A percentile compares a stretch with the other conserved stretches of the same genome.
Evolutionary conservation across 1,139 yeast species (phyloP).

Genomic region (Diutina sp.): DNA sequence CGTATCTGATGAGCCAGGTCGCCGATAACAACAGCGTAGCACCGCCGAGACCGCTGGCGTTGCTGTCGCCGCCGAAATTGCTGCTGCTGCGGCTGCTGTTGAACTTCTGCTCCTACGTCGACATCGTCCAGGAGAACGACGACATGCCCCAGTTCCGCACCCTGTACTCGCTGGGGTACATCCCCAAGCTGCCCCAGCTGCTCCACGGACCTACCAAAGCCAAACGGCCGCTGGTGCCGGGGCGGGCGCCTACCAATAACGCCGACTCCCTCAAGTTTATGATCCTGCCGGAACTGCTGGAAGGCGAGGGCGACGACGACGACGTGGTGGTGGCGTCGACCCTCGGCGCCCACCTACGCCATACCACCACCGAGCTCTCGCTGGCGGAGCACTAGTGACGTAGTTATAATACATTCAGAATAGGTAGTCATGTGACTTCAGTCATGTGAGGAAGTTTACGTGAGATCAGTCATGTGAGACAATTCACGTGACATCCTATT

Average conservation of each 20-base stretch:
- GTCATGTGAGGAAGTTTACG: not conserved
- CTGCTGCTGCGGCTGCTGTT: constrained; percentile 1
- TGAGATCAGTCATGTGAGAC: not conserved
- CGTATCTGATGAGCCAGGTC: constrained; percentile 7
- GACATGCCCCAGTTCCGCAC: not conserved
- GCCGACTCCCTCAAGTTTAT: not conserved
- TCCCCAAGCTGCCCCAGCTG: not conserved
- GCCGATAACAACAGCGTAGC: not conserved
- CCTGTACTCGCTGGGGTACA: constrained; percentile 1
- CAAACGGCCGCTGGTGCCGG: not conserved
- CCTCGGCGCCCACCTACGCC: not conserved
- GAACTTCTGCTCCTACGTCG: not conserved
- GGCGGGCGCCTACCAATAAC: not conserved
- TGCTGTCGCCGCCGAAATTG: not conserved
- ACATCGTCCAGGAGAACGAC: not conserved
- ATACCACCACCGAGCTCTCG: constrained; percentile 1
- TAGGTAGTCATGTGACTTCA: no score
- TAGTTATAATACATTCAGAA: no score
- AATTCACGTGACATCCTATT: no score
- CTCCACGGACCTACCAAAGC: not conserved
- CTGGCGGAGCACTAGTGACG: constrained; percentile 1
- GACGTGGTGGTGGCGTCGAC: constrained; percentile 1
- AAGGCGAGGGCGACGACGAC: constrained; percentile 1
- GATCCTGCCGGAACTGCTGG: constrained; percentile 3
- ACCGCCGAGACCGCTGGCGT: not conserved